phyloP scores from a whole-genome alignment of 2,329 filamentous ascomycete species.

The Diplocarpon rosae region DNA sequence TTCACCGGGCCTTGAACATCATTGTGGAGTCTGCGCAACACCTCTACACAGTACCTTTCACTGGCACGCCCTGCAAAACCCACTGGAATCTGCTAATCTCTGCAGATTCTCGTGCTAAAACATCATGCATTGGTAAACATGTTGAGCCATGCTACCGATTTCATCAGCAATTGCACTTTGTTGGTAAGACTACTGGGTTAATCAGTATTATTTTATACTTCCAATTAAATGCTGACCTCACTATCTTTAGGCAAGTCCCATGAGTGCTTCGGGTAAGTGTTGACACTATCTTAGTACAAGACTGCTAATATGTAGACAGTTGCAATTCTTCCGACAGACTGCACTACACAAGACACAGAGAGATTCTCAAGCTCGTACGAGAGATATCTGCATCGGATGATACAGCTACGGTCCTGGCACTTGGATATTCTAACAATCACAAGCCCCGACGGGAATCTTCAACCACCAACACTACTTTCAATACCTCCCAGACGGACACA shows the following conservation, averaged over 20 bases:
- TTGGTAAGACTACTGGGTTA: slow-evolving; percentile 18
- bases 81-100: slow-evolving; percentile 1
- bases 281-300: background rate
- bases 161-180: slow-evolving; percentile 27
- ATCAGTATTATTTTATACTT: background rate
- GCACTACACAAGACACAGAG: slow-evolving; percentile 25
- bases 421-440: background rate
- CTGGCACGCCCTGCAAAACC: background rate
- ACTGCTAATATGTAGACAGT: slow-evolving; percentile 13
- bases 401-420: slow-evolving; percentile 1
- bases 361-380: slow-evolving; percentile 22
- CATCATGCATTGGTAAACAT: slow-evolving; percentile 25
- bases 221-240: background rate
- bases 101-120: slow-evolving; percentile 23
- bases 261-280: slow-evolving; percentile 23
- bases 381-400: slow-evolving; percentile 20
- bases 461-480: slow-evolving; percentile 2
- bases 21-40: slow-evolving; percentile 25
- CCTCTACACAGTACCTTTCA: slow-evolving; percentile 22
- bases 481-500: slow-evolving; percentile 11
- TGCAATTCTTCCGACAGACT: slow-evolving; percentile 25
- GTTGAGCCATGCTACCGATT: slow-evolving; percentile 27
- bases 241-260: slow-evolving; percentile 21
- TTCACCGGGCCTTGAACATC: slow-evolving; percentile 26
- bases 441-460: slow-evolving; percentile 5